Conservation (phyloP, 768 basidiomycete genomes). For the Suillus occidentalis region DNA sequence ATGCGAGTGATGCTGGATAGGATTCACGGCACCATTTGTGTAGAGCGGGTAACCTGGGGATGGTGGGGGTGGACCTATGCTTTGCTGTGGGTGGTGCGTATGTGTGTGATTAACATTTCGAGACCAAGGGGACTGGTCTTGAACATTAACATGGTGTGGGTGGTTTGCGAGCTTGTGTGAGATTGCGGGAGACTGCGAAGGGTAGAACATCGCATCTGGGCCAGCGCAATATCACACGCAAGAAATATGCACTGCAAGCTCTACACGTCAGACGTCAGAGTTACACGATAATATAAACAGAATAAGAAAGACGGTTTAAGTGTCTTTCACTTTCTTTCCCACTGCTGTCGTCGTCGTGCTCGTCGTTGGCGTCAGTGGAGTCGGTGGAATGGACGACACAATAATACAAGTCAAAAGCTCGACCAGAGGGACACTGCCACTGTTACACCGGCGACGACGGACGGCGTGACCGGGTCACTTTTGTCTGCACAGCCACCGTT, state of each 20-base stretch:
- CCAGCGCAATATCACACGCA: slow-evolving; percentile 8
- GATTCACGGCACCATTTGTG: slow-evolving; percentile 63
- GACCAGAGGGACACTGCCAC: neutral
- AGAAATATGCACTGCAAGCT: neutral
- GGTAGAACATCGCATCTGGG: slow-evolving; percentile 74
- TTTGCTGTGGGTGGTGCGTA: slow-evolving; percentile 53
- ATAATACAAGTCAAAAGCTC: slow-evolving; percentile 13
- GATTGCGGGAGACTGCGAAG: slow-evolving; percentile 82
- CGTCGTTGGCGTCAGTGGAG: slow-evolving; percentile 18
- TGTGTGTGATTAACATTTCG: slow-evolving; percentile 27
- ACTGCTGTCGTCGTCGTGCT: slow-evolving; percentile 11
- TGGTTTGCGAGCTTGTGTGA: slow-evolving; percentile 73
- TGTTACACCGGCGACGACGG: neutral
- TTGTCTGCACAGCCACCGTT: slow-evolving; percentile 21
- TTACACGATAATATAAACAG: slow-evolving; percentile 1
- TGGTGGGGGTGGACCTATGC: slow-evolving; percentile 60
- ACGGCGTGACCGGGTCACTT: slow-evolving; percentile 9
- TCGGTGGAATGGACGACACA: neutral
- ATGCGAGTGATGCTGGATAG: slow-evolving; percentile 62
- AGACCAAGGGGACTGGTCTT: slow-evolving; percentile 75
- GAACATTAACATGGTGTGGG: slow-evolving; percentile 23
- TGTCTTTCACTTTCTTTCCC: slow-evolving; percentile 16
- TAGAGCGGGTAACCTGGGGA: slow-evolving; percentile 79
- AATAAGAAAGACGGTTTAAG: slow-evolving; percentile 18
- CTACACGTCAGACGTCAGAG: slow-evolving; percentile 3